These are phyloP conservation scores for Cyberlindnera japonica DNA, from an alignment of 805 yeast species.

Conservation along the genomic window DNA sequence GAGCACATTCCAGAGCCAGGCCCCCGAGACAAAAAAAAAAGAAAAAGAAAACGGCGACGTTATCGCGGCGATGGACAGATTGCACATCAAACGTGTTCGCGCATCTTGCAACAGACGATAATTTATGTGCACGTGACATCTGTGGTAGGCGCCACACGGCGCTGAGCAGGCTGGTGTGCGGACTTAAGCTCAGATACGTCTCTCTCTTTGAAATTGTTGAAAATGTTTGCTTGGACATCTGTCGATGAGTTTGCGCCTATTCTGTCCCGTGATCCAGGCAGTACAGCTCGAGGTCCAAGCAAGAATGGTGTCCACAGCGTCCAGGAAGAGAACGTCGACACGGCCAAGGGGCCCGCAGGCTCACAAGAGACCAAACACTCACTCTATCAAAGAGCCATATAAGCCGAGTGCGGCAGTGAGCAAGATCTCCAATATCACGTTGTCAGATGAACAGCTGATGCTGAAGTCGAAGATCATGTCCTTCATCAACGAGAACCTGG, in stretches of 20 bases:
- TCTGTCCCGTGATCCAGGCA: too few relatives aligned
- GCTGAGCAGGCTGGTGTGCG: neutral
- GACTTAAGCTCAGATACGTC: neutral
- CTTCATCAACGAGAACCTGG: conserved; percentile 29
- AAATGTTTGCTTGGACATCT: too few relatives aligned
- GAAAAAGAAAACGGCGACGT: neutral
- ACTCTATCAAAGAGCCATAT: conserved; percentile 1
- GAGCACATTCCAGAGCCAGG: too few relatives aligned
- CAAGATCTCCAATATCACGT: conserved; percentile 32
- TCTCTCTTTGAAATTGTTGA: neutral
- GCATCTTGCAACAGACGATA: too few relatives aligned
- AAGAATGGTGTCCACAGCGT: neutral
- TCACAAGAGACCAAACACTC: conserved; percentile 7
- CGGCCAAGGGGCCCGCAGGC: conserved; percentile 4
- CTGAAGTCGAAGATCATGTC: conserved; percentile 30
- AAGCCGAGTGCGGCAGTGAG: conserved; percentile 31
- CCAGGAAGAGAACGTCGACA: neutral
- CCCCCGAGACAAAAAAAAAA: too few relatives aligned
- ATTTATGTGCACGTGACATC: too few relatives aligned
- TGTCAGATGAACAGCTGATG: conserved; percentile 36
- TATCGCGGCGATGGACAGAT: neutral
- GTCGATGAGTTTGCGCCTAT: too few relatives aligned
- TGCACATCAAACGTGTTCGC: neutral
- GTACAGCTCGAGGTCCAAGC: too few relatives aligned
- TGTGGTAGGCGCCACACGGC: neutral